Evolutionary conservation across 345 rosid species (phyloP), one percentile per base, ranked within the genome.

Genomic region (Excoecaria agallocha): DNA sequence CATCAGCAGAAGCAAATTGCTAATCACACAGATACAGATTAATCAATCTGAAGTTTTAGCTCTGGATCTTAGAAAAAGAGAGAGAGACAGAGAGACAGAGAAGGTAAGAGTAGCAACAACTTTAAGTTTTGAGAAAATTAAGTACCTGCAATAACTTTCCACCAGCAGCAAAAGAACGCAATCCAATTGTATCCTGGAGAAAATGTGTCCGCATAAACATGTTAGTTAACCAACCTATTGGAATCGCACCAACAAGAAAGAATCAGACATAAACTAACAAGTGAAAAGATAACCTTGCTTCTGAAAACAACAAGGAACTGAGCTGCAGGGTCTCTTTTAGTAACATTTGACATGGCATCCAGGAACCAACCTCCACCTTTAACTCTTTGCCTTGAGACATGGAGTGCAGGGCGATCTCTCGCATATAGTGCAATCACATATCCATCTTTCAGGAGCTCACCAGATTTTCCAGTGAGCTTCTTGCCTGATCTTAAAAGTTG

Each of bases 341-440:
- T 87, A 68, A 96, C 97, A 83, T 87, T 86, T 45, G 99, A 88
- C 91, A 93, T 80, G 30, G 91, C 77, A 75, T 93, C 98, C 4
- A 96, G 85, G 87, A 93, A 87, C 99, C 99, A 96, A 60, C 99
- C 98, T 68, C 98, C 98, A 12, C 95, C 97, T 90, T 90, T 96
- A 56, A 84, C 90, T 84, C 98, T 89, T 85, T 91, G 97, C 79
- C 98, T 86, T 60, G 99, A 90, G 62, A 96, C 90, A 77, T 93
- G 95, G 66, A 93, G 90, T 4, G 86, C 86, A 22, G 89, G 78
- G 50, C 70, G 77, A 76, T 90, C 98, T 87, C 89, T 96, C 17
- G 90, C 89, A 73, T 91, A 88, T 63, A 96, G 78, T 65, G 98
- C 98, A 80, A 96, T 81, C 57, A 96, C 96, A 79, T 78, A 85